Base-by-base conservation (phyloP, 2,329 filamentous ascomycete genomes). In the Aspergillus thermomutatus region DNA sequence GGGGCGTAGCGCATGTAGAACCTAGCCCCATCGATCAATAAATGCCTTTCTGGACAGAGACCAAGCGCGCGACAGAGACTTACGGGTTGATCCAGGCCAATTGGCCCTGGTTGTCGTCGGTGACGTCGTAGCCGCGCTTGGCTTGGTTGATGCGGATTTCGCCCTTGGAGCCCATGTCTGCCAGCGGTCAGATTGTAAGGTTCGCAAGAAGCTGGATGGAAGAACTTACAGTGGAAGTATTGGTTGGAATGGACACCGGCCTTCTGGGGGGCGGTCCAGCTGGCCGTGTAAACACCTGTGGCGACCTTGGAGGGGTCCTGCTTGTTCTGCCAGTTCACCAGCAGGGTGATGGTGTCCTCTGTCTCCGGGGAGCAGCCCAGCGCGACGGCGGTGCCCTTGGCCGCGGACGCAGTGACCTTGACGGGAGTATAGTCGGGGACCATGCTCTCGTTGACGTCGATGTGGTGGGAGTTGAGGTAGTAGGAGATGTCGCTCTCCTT, bases 211-310 rank as follows among this genome's bases (percentile, higher is more conserved):
- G 50, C 45, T 27, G 43, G 27, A 34, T 10, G 8, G 41, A 26
- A 23, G 45, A 27, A 65, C 73, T 28, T 69, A 78, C 75, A 96
- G 77, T 97, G 92, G 80, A 97, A 97, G 78, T 96, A 94, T 78
- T 97, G 92, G 74, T 96, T 96, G 1, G 89, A 93, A 77, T 97
- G 93, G n/a, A 97, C 92, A 50, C 93, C 92, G 0, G 92, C 92
- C 68, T 88, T 90, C 72, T 95, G 90, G 11, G 93, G 92, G 6
- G 93, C 93, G 1, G 92, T 96, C 92, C 92, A 97, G 43, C 89
- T 93, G 10, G 92, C 90, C 11, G 93, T 97, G 77, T 96, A 97
- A 7, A 97, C 91, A 54, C 87, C 92, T 1, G 92, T 94, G 10
- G 90, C 93, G 55, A 85, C 80, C 78, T 90, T 92, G 58, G 76